phyloP scores from a whole-genome alignment of 129 eudicot species.

The Tagetes patula region DNA sequence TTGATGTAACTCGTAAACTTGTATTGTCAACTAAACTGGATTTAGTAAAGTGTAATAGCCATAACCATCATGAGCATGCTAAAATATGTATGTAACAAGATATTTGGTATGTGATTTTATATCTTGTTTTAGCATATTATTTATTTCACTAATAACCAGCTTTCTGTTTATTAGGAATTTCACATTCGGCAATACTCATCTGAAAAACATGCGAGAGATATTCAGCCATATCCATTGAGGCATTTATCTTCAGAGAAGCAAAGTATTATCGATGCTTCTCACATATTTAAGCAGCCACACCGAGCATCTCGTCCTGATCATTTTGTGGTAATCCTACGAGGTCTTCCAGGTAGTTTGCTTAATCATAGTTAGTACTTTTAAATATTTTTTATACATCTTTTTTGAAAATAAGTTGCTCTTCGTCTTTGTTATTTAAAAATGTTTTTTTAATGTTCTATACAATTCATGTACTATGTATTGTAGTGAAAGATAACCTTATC shows the following conservation, averaged over 20 bases:
- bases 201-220: slow-evolving; percentile 38
- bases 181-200: slow-evolving; percentile 43
- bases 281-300: slow-evolving; percentile 77
- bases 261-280: slow-evolving; percentile 66
- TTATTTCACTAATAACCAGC: neutral
- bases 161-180: slow-evolving; percentile 40
- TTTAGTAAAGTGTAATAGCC: neutral
- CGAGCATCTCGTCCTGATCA: slow-evolving; percentile 91
- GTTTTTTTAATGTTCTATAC: no score
- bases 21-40: neutral
- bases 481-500: neutral
- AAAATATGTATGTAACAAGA: neutral
- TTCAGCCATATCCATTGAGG: slow-evolving; percentile 37
- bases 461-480: neutral
- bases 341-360: slow-evolving; percentile 81
- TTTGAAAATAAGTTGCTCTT: neutral
- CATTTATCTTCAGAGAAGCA: slow-evolving; percentile 51
- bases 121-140: neutral
- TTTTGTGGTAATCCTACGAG: slow-evolving; percentile 83
- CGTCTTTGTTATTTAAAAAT: neutral
- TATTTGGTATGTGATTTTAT: slow-evolving; percentile 4
- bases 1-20: neutral
- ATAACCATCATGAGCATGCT: neutral
- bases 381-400: neutral
- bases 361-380: slow-evolving; percentile 5